Conservation (phyloP, 306 rosid species). For the Pyrus communis region DNA sequence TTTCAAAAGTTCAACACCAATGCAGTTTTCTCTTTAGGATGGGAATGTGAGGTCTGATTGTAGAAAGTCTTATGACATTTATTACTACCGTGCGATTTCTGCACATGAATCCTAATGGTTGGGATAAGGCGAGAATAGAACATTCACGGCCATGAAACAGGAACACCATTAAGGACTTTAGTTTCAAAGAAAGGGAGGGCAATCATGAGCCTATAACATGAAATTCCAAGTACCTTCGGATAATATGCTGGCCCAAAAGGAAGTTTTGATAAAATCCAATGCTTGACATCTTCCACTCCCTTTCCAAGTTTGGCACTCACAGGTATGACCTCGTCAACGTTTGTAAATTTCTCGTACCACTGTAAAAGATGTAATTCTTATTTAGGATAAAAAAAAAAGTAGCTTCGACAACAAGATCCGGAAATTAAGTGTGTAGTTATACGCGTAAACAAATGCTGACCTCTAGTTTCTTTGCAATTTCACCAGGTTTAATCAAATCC, state of each 20-base stretch:
- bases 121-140: background rate
- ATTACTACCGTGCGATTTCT: background rate
- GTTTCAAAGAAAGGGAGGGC: background rate
- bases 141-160: background rate
- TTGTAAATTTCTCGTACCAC: slow-evolving; percentile 89
- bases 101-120: background rate
- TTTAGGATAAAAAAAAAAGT: background rate
- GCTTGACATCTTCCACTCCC: slow-evolving; percentile 85
- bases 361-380: slow-evolving; percentile 25
- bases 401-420: slow-evolving; percentile 1
- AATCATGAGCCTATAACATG: background rate
- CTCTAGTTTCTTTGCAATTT: slow-evolving; percentile 93
- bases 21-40: background rate
- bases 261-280: slow-evolving; percentile 89
- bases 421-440: slow-evolving; percentile 10
- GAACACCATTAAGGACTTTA: background rate
- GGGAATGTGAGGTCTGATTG: background rate
- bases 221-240: slow-evolving; percentile 62
- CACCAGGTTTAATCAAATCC: slow-evolving; percentile 94
- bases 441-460: slow-evolving; percentile 36
- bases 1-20: background rate
- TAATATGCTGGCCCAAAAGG: slow-evolving; percentile 86
- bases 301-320: slow-evolving; percentile 96
- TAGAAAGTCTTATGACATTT: background rate
- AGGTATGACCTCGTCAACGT: slow-evolving; percentile 90